Conservation (phyloP, 306 rosid species). For the Bauhinia variegata region DNA sequence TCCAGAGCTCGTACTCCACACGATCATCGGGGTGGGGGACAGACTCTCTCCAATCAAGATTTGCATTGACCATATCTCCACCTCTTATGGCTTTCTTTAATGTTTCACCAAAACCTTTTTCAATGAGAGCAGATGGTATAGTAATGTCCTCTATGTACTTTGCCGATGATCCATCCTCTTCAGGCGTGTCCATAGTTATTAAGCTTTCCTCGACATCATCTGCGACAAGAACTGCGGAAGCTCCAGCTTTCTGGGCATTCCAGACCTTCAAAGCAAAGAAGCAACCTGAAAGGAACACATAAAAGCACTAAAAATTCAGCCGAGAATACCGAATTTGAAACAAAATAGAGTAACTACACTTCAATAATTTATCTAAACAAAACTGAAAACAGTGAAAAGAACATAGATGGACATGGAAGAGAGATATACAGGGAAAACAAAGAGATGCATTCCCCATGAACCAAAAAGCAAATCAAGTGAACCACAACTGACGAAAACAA, state of each 20-base stretch:
- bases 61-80: constrained; percentile 90
- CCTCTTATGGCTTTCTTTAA: constrained; percentile 66
- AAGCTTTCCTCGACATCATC: constrained; percentile 80
- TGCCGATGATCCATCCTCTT: constrained; percentile 77
- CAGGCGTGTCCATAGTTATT: constrained; percentile 97
- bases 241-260: constrained; percentile 99
- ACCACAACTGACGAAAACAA: constrained; percentile 17
- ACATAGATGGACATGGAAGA: background rate
- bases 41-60: constrained; percentile 99
- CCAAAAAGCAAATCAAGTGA: constrained; percentile 10
- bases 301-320: constrained; percentile 11
- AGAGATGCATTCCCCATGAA: constrained; percentile 17
- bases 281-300: constrained; percentile 68
- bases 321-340: constrained; percentile 2
- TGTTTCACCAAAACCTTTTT: constrained; percentile 74
- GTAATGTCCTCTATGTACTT: constrained; percentile 92
- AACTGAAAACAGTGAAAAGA: background rate
- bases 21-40: constrained; percentile 99
- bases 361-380: background rate
- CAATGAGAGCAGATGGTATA: constrained; percentile 95
- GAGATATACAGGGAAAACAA: background rate
- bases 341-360: background rate
- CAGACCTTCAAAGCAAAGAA: constrained; percentile 97
- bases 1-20: constrained; percentile 96
- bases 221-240: constrained; percentile 97